Evolutionary conservation across 2,329 filamentous ascomycete genomes (phyloP).

Genomic region (Ambrosiella cleistominuta): DNA sequence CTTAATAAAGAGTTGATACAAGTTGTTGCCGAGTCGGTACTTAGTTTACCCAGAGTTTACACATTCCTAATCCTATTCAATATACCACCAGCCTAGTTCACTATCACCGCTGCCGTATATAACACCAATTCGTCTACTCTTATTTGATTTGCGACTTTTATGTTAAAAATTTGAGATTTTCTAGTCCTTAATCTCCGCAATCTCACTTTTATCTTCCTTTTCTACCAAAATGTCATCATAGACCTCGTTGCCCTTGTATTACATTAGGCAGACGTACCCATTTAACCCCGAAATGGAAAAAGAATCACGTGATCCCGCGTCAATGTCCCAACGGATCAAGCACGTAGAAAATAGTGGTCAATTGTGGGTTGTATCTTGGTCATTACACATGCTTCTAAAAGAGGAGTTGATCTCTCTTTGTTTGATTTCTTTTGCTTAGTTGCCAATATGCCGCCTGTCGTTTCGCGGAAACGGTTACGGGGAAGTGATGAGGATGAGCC

Average conservation of each 20-base stretch:
- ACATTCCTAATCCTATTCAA: no score
- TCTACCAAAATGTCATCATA: not conserved
- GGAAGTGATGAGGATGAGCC: slow-evolving; percentile 14
- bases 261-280: not conserved
- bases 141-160: no score
- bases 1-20: no score
- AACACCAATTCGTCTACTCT: no score
- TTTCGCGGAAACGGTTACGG: slow-evolving; percentile 48
- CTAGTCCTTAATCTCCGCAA: no score
- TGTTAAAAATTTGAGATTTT: no score
- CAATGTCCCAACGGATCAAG: not conserved
- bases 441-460: slow-evolving; percentile 44
- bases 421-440: not conserved
- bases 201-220: not conserved
- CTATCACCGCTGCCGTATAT: no score
- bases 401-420: not conserved
- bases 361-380: no score
- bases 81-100: no score
- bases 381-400: not conserved
- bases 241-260: not conserved
- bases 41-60: no score
- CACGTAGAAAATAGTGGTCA: not conserved
- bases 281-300: not conserved
- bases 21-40: no score
- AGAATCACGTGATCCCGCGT: slow-evolving; percentile 11